Conservation (phyloP, 345 rosid species). For the Populus deltoides region DNA sequence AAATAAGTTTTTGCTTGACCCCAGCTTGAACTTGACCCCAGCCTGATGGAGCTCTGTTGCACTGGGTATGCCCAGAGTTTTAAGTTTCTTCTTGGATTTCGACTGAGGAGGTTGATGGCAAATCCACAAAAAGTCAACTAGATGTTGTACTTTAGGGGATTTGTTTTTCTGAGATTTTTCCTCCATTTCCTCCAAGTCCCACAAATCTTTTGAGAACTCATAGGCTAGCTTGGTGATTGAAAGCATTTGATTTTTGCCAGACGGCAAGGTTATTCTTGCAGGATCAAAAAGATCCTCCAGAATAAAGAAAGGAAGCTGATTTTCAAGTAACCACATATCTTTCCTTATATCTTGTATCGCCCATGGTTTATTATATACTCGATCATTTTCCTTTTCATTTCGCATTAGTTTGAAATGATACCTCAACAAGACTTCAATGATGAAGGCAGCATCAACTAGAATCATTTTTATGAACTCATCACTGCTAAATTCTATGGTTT, state of each 20-base stretch:
- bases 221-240: neutral
- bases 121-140: slow-evolving; percentile 12
- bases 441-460: slow-evolving; percentile 10
- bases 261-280: neutral
- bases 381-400: neutral
- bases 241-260: neutral
- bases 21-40: slow-evolving; percentile 14
- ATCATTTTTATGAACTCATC: slow-evolving; percentile 8
- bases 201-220: neutral
- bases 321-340: slow-evolving; percentile 24
- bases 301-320: slow-evolving; percentile 33
- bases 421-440: slow-evolving; percentile 5
- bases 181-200: neutral
- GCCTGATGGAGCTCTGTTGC: slow-evolving; percentile 17
- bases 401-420: neutral
- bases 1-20: slow-evolving; percentile 3
- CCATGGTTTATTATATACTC: neutral
- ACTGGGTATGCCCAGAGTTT: neutral
- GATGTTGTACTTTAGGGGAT: neutral
- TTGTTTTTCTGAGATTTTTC: neutral
- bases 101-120: neutral
- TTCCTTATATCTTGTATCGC: neutral
- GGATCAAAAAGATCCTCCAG: slow-evolving; percentile 11
- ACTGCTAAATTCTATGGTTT: neutral
- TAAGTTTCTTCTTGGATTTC: neutral